A percentile compares a stretch with the other conserved stretches of the same genome.
phyloP scores from a whole-genome alignment of 2,329 filamentous ascomycete species.

The Claviceps sp. region DNA sequence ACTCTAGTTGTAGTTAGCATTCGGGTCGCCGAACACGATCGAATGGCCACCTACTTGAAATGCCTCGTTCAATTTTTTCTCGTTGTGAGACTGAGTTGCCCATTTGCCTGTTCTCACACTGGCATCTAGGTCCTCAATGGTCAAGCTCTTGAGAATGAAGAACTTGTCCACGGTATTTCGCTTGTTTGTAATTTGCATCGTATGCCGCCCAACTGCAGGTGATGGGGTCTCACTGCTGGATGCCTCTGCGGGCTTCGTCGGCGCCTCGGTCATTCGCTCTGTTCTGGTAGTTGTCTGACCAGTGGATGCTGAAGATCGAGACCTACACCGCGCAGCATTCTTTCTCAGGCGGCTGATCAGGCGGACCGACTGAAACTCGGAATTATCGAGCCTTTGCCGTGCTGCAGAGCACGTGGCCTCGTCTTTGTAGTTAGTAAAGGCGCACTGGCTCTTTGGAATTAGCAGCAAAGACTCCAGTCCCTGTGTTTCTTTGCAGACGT shows the following conservation, averaged over 20 bases:
- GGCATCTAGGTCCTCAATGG: constrained; percentile 75
- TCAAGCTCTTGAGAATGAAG: constrained; percentile 88
- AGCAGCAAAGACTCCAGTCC: constrained; percentile 82
- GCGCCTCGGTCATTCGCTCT: no score
- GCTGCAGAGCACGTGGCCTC: constrained; percentile 63
- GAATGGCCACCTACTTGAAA: constrained; percentile 51
- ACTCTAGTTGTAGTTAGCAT: constrained; percentile 31
- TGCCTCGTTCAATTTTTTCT: constrained; percentile 67
- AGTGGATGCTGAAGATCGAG: no score
- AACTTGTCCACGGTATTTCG: constrained; percentile 28
- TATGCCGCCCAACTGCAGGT: no score
- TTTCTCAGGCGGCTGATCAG: no score
- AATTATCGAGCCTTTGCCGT: constrained; percentile 45
- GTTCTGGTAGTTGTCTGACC: no score
- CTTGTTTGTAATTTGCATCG: no score
- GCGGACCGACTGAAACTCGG: no score
- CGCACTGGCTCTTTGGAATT: constrained; percentile 94
- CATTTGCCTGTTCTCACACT: constrained; percentile 82
- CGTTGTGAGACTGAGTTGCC: constrained; percentile 92
- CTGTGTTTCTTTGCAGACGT: constrained; percentile 68
- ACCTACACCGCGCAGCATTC: no score
- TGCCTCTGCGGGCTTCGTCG: no score
- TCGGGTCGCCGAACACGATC: not conserved
- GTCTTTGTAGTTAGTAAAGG: constrained; percentile 87
- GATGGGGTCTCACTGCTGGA: no score